These are phyloP conservation scores for Panicum virgatum DNA, from an alignment of 202 grass and related monocot genomes.

Conservation along the genomic window DNA sequence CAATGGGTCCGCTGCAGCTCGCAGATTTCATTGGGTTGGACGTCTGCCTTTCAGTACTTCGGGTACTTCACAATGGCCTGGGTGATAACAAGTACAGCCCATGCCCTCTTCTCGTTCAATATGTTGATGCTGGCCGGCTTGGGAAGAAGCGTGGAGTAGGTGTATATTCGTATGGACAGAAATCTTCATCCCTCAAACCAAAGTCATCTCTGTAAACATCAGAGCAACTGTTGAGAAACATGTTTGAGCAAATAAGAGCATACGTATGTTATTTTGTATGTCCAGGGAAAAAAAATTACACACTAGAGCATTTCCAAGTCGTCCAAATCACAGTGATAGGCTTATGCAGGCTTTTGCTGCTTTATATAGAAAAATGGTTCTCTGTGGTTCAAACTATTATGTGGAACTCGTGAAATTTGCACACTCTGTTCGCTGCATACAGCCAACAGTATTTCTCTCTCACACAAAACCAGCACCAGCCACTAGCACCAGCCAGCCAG, in stretches of 20 bases:
- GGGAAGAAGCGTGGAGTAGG: conserved; percentile 79
- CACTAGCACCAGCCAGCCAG: no score
- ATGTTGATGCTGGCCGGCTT: conserved; percentile 86
- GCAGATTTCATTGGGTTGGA: conserved; percentile 94
- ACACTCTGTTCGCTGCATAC: no score
- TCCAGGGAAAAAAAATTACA: not conserved
- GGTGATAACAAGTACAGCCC: conserved; percentile 95
- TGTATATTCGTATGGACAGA: conserved; percentile 68
- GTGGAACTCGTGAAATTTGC: not conserved
- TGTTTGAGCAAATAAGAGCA: conserved; percentile 4
- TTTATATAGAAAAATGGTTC: not conserved
- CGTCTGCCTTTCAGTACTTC: conserved; percentile 87
- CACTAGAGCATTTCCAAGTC: not conserved
- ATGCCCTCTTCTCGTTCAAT: conserved; percentile 92
- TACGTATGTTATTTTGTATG: conserved; percentile 2
- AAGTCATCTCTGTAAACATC: conserved; percentile 57
- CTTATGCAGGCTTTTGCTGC: conserved; percentile 16
- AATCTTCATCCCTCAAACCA: conserved; percentile 35
- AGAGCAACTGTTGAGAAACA: not conserved
- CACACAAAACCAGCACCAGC: no score
- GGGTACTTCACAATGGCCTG: conserved; percentile 76
- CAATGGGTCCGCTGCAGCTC: conserved; percentile 92
- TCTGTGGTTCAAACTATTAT: not conserved
- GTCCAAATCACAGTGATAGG: not conserved
- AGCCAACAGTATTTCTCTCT: no score